Percentiles rank a stretch among this genome's conserved stretches.
These are phyloP conservation scores for Dothideomycetidae sp. DNA, from an alignment of 2,329 filamentous ascomycete genomes.

Conservation along the genomic window DNA sequence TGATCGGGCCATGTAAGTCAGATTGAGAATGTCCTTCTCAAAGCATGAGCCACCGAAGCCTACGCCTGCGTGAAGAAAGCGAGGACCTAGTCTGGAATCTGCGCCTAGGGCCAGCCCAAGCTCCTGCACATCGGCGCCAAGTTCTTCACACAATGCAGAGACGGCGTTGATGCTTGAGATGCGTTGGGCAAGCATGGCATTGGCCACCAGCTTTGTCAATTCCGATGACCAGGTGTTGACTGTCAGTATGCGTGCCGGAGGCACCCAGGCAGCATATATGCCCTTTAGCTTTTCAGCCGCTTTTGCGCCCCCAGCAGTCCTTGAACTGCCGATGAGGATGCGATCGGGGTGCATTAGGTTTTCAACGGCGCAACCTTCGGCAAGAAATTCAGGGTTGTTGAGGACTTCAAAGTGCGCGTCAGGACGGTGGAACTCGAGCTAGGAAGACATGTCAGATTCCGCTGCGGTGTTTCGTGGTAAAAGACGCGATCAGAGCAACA, in stretches of 20 bases:
- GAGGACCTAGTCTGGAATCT: conserved; percentile 56
- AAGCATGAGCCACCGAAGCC: conserved; percentile 74
- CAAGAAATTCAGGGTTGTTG: conserved; percentile 70
- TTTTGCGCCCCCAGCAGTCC: conserved; percentile 43
- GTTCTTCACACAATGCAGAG: conserved; percentile 61
- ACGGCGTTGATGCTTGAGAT: conserved; percentile 72
- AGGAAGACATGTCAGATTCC: neutral
- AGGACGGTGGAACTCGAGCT: conserved; percentile 38
- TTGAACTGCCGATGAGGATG: conserved; percentile 57
- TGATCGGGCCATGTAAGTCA: conserved; percentile 59
- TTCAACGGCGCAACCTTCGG: conserved; percentile 59
- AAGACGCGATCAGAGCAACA: no score
- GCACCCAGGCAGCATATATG: conserved; percentile 60
- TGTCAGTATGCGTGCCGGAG: conserved; percentile 50
- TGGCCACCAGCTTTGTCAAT: conserved; percentile 63
- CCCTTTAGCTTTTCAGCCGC: conserved; percentile 50
- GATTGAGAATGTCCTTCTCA: conserved; percentile 62
- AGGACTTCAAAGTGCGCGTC: conserved; percentile 58
- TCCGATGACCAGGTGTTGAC: conserved; percentile 68
- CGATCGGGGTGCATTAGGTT: conserved; percentile 59
- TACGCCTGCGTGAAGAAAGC: conserved; percentile 59
- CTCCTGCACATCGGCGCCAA: conserved; percentile 59
- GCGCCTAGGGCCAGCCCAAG: conserved; percentile 50
- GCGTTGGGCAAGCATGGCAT: conserved; percentile 66
- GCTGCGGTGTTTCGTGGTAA: no score